Conservation (phyloP, 2,329 filamentous ascomycete species). For the Aspergillus ustus region DNA sequence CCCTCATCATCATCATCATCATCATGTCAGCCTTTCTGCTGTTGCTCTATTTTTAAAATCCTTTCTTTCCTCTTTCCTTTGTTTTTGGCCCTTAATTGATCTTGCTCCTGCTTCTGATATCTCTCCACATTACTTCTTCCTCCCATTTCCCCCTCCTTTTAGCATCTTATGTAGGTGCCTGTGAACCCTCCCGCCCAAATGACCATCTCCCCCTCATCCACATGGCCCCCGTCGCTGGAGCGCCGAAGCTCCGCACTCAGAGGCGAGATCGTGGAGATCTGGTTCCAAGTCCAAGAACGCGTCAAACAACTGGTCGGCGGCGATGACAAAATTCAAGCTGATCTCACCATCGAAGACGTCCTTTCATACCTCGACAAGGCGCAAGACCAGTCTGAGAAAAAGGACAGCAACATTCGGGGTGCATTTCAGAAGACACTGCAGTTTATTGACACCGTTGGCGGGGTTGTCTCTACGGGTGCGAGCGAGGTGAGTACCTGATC, state of each 20-base stretch:
- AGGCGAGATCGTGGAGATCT: slow-evolving; percentile 21
- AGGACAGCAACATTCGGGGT: slow-evolving; percentile 12
- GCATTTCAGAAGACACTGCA: slow-evolving; percentile 23
- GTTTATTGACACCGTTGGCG: slow-evolving; percentile 23
- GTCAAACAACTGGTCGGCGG: slow-evolving; percentile 23
- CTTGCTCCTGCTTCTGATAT: neutral
- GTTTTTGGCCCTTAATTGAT: neutral
- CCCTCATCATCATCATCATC: slow-evolving; percentile 1
- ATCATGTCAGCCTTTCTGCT: slow-evolving; percentile 1
- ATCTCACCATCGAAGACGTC: slow-evolving; percentile 19
- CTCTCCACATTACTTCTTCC: neutral
- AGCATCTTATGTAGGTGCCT: neutral
- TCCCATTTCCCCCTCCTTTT: neutral
- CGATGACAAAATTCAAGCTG: slow-evolving; percentile 11
- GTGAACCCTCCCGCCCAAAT: neutral
- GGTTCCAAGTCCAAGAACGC: slow-evolving; percentile 23
- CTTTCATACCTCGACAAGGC: slow-evolving; percentile 18
- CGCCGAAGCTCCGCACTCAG: slow-evolving; percentile 17
- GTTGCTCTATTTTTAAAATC: neutral
- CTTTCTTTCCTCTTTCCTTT: neutral
- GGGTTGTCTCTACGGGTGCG: slow-evolving; percentile 19
- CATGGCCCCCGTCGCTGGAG: slow-evolving; percentile 3
- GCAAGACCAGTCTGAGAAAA: slow-evolving; percentile 6
- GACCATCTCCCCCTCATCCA: slow-evolving; percentile 19
- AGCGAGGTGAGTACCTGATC: slow-evolving; percentile 13